Base-by-base conservation (phyloP, 2,329 filamentous ascomycete species). In the Venturia effusa region DNA sequence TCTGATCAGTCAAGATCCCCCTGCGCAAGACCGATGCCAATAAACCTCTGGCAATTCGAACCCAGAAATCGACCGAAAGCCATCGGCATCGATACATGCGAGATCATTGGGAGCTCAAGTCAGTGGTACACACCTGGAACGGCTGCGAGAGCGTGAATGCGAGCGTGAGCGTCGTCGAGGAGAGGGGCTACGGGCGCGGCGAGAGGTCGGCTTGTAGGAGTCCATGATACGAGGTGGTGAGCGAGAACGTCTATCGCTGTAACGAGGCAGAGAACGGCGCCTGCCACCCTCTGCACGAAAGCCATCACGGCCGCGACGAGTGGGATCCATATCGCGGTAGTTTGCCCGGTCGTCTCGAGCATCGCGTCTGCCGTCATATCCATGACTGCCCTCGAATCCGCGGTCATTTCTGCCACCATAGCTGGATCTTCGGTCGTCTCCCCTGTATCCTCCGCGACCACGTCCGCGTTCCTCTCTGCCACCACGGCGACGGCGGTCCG, bases 401-500 rank as follows among this genome's bases (percentile, higher is more conserved):
- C 65, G 63, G 40, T 80, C 79, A 48, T 80, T 79, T 66, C 82
- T 78, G 62, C 76, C 77, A 59, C 83, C 51, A 17, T 34, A 57
- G 45, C 45, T 51, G 45, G 45, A 15, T 27, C 45, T 27, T 34
- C 51, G 51, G 30, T 57, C 51, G 4, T 57, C 51, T 34, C 27
- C 27, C 51, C 51, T 57, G 45, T 51, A 81, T 66, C 81, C 78
- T 59, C 82, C 80, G 63, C 66, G 54, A 24, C 67, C 69, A 59
- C 72, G 69, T 19, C 65, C 64, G n/a, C 69, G 71, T 34, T 77
- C 77, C 62, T 72, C 70, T 30, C 77, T 77, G 63, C 89, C 87
- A 64, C 83, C 81, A 64, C 88, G 85, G 71, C 89, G 84, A 63
- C 90, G 78, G 48, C 82, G 81, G 67, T 88, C 83, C 51, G 90